Conservation (phyloP, 129 eudicot genomes). For the Flaveria brownii region DNA sequence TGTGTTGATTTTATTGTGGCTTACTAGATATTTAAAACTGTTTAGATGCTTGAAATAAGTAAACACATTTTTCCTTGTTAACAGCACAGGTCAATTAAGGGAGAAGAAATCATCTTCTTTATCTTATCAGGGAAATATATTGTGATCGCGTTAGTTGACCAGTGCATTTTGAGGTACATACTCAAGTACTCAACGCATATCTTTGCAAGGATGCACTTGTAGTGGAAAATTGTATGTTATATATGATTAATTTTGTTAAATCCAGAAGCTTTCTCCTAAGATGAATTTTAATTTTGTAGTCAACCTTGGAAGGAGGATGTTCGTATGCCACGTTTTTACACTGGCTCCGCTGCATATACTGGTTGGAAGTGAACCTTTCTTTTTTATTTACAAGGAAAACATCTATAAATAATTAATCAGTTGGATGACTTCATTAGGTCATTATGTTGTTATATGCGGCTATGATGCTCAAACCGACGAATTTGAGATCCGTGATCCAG, state of each 20-base stretch:
- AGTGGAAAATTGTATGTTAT: background rate
- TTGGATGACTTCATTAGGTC: slow-evolving; percentile 52
- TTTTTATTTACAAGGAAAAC: background rate
- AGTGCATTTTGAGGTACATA: slow-evolving; percentile 69
- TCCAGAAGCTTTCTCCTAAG: slow-evolving; percentile 17
- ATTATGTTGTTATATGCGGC: slow-evolving; percentile 86
- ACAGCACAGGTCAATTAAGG: slow-evolving; percentile 87
- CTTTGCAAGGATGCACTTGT: background rate
- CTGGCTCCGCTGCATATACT: slow-evolving; percentile 63
- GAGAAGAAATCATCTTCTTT: slow-evolving; percentile 64
- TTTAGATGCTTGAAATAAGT: slow-evolving; percentile 21
- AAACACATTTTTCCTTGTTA: slow-evolving; percentile 35
- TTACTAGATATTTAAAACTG: background rate
- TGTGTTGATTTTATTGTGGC: background rate
- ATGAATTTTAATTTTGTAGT: slow-evolving; percentile 38
- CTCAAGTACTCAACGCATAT: background rate
- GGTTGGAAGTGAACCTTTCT: slow-evolving; percentile 49
- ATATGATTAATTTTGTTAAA: background rate
- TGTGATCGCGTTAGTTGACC: slow-evolving; percentile 90
- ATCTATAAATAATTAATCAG: background rate
- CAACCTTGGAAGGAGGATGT: slow-evolving; percentile 72
- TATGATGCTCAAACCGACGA: slow-evolving; percentile 75
- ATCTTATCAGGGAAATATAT: slow-evolving; percentile 85
- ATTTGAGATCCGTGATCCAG: slow-evolving; percentile 99
- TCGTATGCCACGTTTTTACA: slow-evolving; percentile 52